Evolutionary conservation across 257 asterid species (phyloP), one percentile per base, ranked within the genome.

Genomic region (Fraxinus pennsylvanica): DNA sequence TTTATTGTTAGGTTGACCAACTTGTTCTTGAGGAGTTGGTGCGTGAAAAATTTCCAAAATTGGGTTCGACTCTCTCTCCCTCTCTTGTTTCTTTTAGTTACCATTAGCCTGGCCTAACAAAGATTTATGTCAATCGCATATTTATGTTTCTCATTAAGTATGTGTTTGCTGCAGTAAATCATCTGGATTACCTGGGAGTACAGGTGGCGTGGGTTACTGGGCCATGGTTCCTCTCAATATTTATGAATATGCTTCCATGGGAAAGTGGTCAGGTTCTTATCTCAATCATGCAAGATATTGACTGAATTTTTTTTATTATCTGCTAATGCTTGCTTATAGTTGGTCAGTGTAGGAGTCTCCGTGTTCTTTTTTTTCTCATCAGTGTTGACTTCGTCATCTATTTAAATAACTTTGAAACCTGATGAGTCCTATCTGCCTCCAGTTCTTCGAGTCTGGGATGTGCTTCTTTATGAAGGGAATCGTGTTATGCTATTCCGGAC

Each of bases 221-320:
- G 66, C 97, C 98, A 27, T 94, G 98, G 98, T 92, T 94, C 89
- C 98, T 93, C 83, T 88, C 97, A 12, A 90, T 93, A 81, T 93
- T 89, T 81, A 87, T 92, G 95, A 94, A 94, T 87, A 92, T 94
- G 98, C 98, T 94, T 86, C 97, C 98, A 63, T 94, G 98, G 98
- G 98, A 94, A 92, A 94, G 97, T 79, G 98, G 98, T 94, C 83
- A 78, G 97, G 79, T 88, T 85, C 89, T 84, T 85, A 30, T 71
- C 76, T 76, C 81, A 68, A 32, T 68, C 71, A 14, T 78, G 65
- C 78, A 35, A 17, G 70, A 76, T 41, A 45, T 35, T 77, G 25
- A 22, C 38, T 10, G 10, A 9, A 39, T 1, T 39, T 39, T 39
- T 39, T 5, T 39, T 39, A 57, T 50, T 71, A 30, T 59, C 52